phyloP scores from a whole-genome alignment of 768 basidiomycete genomes.

The Auricularia cornea region DNA sequence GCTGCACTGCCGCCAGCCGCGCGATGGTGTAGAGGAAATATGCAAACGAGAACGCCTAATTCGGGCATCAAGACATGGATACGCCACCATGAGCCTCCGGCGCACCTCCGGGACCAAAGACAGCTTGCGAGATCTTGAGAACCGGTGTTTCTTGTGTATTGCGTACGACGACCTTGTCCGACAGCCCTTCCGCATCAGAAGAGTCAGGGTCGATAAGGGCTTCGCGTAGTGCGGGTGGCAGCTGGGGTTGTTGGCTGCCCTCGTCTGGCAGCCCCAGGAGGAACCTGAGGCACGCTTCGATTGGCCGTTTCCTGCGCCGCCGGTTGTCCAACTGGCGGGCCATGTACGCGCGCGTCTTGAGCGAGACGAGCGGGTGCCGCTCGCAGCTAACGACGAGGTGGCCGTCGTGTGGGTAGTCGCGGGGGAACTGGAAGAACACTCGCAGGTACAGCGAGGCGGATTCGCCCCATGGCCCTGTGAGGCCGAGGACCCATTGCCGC shows the following conservation, averaged over 20 bases:
- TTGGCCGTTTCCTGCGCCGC: conserved; percentile 67
- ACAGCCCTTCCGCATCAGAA: conserved; percentile 17
- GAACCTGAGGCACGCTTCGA: conserved; percentile 78
- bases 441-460: conserved; percentile 77
- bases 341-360: conserved; percentile 69
- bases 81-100: not conserved
- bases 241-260: conserved; percentile 31
- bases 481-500: conserved; percentile 74
- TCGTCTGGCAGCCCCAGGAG: conserved; percentile 64
- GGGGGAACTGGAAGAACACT: conserved; percentile 82
- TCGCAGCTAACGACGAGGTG: conserved; percentile 77
- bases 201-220: conserved; percentile 60
- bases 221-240: conserved; percentile 33
- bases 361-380: conserved; percentile 69
- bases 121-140: conserved; percentile 77
- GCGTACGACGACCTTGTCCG: conserved; percentile 47
- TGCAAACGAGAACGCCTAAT: conserved; percentile 79
- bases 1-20: conserved; percentile 51
- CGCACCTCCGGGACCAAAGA: conserved; percentile 82
- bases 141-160: conserved; percentile 32
- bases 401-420: conserved; percentile 61
- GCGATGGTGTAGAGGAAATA: conserved; percentile 71
- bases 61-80: not conserved
- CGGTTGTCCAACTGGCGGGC: conserved; percentile 66
- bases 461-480: conserved; percentile 90